Conservation (phyloP, 2,329 filamentous ascomycete genomes). For the Talaromyces sp. region DNA sequence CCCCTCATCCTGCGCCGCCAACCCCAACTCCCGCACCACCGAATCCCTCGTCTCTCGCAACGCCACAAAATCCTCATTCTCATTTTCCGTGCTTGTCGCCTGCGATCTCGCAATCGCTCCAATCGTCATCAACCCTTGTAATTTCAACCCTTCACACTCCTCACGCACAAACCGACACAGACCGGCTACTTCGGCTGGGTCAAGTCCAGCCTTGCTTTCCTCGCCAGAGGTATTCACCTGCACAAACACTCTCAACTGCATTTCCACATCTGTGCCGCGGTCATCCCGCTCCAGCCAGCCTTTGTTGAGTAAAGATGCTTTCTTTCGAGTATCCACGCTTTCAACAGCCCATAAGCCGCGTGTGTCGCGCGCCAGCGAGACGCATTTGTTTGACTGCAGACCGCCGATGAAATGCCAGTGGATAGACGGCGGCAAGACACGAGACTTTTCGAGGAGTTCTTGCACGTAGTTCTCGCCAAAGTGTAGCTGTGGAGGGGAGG, state of each 20-base stretch:
- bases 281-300: slow-evolving; percentile 55
- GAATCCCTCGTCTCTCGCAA: slow-evolving; percentile 65
- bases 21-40: slow-evolving; percentile 57
- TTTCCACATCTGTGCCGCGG: slow-evolving; percentile 23
- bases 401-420: slow-evolving; percentile 97
- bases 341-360: slow-evolving; percentile 88
- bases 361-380: slow-evolving; percentile 71
- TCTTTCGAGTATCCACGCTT: slow-evolving; percentile 81
- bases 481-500: slow-evolving; percentile 59
- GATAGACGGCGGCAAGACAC: slow-evolving; percentile 65
- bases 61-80: slow-evolving; percentile 82
- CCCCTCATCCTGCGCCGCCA: no score
- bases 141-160: slow-evolving; percentile 64
- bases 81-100: slow-evolving; percentile 60
- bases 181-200: slow-evolving; percentile 55
- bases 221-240: slow-evolving; percentile 96
- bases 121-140: slow-evolving; percentile 93
- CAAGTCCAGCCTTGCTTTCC: slow-evolving; percentile 73
- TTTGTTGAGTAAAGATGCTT: slow-evolving; percentile 74
- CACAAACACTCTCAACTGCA: slow-evolving; percentile 66
- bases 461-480: slow-evolving; percentile 97
- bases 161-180: slow-evolving; percentile 66
- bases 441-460: slow-evolving; percentile 81
- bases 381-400: slow-evolving; percentile 90
- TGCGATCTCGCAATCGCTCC: slow-evolving; percentile 83